Percentiles rank a stretch among this genome's conserved stretches.
Conservation (phyloP, 805 yeast genomes). For the Yamadazyma olivae region DNA sequence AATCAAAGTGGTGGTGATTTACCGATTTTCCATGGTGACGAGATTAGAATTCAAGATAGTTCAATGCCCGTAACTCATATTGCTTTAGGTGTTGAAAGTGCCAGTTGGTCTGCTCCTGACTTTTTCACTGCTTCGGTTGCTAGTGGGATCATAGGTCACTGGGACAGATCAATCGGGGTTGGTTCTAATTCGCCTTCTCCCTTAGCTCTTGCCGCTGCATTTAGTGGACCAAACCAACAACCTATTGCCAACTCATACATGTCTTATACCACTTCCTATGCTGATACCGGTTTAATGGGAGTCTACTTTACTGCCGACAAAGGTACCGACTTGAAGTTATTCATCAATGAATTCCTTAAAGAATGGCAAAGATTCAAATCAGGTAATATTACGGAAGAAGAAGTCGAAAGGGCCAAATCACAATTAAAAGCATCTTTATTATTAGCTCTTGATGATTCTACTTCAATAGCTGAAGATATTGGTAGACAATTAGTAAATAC, state of each 20-base stretch:
- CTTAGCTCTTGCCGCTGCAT: slow-evolving; percentile 64
- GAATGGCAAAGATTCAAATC: slow-evolving; percentile 87
- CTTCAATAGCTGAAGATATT: slow-evolving; percentile 95
- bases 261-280: slow-evolving; percentile 96
- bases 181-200: slow-evolving; percentile 86
- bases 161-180: slow-evolving; percentile 91
- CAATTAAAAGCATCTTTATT: slow-evolving; percentile 91
- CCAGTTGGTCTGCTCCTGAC: slow-evolving; percentile 94
- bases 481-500: slow-evolving; percentile 97
- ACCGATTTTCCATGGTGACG: slow-evolving; percentile 84
- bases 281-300: slow-evolving; percentile 98
- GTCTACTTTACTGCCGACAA: slow-evolving; percentile 86
- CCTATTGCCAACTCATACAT: slow-evolving; percentile 90
- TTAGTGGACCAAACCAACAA: slow-evolving; percentile 51
- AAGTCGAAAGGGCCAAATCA: slow-evolving; percentile 91
- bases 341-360: slow-evolving; percentile 69
- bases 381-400: slow-evolving; percentile 76
- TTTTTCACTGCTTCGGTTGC: slow-evolving; percentile 94
- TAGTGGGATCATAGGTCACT: slow-evolving; percentile 93
- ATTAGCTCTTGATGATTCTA: slow-evolving; percentile 87
- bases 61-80: slow-evolving; percentile 86
- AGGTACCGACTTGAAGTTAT: slow-evolving; percentile 58
- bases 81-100: slow-evolving; percentile 96
- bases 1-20: slow-evolving; percentile 72
- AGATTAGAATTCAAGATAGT: slow-evolving; percentile 77